Percentiles rank a stretch among this genome's conserved stretches.
phyloP scores from a whole-genome alignment of 257 asterid genomes.

The Nicotiana sylvestris region DNA sequence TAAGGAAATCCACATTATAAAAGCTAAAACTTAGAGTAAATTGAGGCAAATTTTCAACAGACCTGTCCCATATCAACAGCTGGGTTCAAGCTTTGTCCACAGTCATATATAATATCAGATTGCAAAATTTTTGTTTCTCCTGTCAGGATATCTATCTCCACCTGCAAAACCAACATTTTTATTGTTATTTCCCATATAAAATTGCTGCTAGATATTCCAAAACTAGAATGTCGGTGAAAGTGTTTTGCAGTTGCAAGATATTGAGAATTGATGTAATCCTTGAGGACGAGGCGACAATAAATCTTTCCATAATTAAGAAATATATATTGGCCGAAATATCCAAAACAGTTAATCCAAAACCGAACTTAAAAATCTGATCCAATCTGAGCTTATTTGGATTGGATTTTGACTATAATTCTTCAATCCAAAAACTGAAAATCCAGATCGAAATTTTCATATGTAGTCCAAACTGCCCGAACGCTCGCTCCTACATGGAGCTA shows the following conservation, averaged over 20 bases:
- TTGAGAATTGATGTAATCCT: not conserved
- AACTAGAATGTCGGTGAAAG: not conserved
- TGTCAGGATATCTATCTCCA: conserved; percentile 56
- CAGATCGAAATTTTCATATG: too few relatives aligned
- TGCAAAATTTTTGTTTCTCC: conserved; percentile 57
- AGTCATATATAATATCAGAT: conserved; percentile 64
- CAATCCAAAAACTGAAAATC: too few relatives aligned
- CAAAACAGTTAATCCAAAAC: too few relatives aligned
- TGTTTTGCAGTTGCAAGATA: not conserved
- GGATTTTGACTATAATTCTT: too few relatives aligned
- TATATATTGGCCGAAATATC: too few relatives aligned
- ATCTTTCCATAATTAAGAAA: not conserved
- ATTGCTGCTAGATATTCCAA: not conserved
- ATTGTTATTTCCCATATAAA: not conserved
- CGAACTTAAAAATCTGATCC: too few relatives aligned
- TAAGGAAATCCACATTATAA: not conserved
- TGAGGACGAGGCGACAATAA: not conserved
- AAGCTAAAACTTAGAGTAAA: not conserved
- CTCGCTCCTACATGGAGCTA: not conserved
- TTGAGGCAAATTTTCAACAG: not conserved
- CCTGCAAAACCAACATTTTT: conserved; percentile 31
- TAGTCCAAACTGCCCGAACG: too few relatives aligned
- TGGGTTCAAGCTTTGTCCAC: conserved; percentile 84
- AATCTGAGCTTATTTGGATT: too few relatives aligned
- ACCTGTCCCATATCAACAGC: conserved; percentile 89